phyloP scores from a whole-genome alignment of 305 asterid species.

The Fraxinus baroniana region DNA sequence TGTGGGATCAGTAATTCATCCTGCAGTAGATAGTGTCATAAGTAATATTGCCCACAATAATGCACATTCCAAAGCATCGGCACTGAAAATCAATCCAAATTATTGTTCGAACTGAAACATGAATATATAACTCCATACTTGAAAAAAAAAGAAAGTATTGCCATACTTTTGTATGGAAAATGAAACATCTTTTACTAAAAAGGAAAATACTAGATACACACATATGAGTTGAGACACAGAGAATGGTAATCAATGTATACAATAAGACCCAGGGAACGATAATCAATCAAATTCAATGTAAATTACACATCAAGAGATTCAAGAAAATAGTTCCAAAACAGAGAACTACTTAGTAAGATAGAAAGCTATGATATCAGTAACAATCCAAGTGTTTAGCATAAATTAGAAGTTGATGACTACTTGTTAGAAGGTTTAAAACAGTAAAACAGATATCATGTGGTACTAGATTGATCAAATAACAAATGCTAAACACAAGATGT shows the following conservation, averaged over 20 bases:
- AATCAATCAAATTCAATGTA: constrained; percentile 1
- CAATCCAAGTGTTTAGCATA: background rate
- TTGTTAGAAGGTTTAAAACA: constrained; percentile 2
- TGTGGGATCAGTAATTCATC: constrained; percentile 33
- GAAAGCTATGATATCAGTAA: background rate
- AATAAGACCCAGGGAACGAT: background rate
- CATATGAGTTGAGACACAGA: background rate
- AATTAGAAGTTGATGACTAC: background rate
- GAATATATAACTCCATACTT: background rate
- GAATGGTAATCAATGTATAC: background rate
- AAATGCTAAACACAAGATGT: background rate
- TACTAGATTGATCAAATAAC: background rate
- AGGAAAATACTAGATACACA: background rate
- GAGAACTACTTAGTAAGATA: background rate
- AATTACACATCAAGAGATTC: background rate
- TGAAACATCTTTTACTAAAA: background rate
- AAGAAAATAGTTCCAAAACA: background rate
- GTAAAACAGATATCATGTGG: background rate
- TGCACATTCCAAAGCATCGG: background rate
- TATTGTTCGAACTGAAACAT: constrained; percentile 5
- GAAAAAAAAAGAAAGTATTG: background rate
- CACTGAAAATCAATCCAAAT: background rate
- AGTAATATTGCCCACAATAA: constrained; percentile 12
- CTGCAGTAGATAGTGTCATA: constrained; percentile 27
- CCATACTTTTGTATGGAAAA: background rate